Conservation (phyloP, 306 rosid species). For the Macrotyloma uniflorum region DNA sequence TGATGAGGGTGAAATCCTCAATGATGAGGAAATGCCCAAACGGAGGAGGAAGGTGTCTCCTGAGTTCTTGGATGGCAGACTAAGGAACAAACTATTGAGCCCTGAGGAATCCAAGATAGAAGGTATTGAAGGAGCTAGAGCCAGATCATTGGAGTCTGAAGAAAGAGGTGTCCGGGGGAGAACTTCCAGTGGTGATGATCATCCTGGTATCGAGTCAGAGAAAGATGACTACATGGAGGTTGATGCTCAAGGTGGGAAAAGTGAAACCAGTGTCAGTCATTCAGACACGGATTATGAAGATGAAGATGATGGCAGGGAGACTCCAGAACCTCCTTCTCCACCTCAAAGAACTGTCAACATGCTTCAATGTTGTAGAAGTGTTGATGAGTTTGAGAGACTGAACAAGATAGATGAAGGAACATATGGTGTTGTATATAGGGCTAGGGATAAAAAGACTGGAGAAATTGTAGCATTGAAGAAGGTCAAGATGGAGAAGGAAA, state of each 20-base stretch:
- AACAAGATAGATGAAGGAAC: slow-evolving; percentile 99
- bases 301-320: slow-evolving; percentile 52
- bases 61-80: slow-evolving; percentile 52
- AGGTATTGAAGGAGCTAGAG: slow-evolving; percentile 60
- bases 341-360: slow-evolving; percentile 83
- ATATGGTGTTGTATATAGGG: slow-evolving; percentile 98
- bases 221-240: slow-evolving; percentile 72
- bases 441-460: slow-evolving; percentile 86
- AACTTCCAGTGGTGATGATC: slow-evolving; percentile 69
- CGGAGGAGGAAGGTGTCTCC: slow-evolving; percentile 59
- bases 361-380: slow-evolving; percentile 99
- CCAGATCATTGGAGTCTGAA: slow-evolving; percentile 72
- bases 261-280: slow-evolving; percentile 56
- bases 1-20: slow-evolving; percentile 85
- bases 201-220: slow-evolving; percentile 56
- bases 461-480: slow-evolving; percentile 98
- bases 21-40: slow-evolving; percentile 59
- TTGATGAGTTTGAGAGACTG: slow-evolving; percentile 97
- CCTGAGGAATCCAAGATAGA: slow-evolving; percentile 72
- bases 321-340: slow-evolving; percentile 62
- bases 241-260: slow-evolving; percentile 57
- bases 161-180: slow-evolving; percentile 58
- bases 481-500: slow-evolving; percentile 99
- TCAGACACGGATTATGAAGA: slow-evolving; percentile 72
- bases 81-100: slow-evolving; percentile 61